phyloP scores from a whole-genome alignment of 495 filamentous ascomycete genomes.

The Aspergillus nanangensis region DNA sequence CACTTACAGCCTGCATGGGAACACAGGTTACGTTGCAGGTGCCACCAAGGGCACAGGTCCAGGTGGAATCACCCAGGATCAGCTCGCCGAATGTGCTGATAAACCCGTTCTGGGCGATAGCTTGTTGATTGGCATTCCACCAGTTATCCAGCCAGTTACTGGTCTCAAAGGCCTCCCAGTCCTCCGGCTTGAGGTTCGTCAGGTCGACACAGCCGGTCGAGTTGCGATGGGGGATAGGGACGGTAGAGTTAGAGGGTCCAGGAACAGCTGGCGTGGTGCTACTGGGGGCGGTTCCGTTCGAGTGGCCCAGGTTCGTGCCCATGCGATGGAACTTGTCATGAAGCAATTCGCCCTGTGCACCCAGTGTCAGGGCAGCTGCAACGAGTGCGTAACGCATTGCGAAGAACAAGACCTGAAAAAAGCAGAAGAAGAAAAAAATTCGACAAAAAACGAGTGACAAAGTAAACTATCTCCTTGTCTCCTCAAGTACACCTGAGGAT shows the following conservation, averaged over 20 bases:
- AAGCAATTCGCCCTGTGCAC: background rate
- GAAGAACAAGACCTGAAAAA: background rate
- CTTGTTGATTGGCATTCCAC: background rate
- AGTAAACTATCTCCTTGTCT: no score
- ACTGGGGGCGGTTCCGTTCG: background rate
- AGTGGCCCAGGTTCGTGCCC: background rate
- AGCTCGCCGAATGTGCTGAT: background rate
- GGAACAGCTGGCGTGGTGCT: background rate
- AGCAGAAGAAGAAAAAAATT: background rate
- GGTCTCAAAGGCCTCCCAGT: background rate
- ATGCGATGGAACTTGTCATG: background rate
- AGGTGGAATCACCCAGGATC: background rate
- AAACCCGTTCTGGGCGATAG: background rate
- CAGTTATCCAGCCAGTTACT: background rate
- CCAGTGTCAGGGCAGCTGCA: background rate
- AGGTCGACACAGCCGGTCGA: background rate
- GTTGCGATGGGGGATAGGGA: background rate
- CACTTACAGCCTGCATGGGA: background rate
- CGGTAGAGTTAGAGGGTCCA: background rate
- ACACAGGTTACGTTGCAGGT: background rate
- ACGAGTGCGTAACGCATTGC: background rate
- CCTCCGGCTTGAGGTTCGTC: background rate
- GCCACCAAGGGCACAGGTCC: background rate
- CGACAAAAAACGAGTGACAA: no score
- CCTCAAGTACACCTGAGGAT: no score